Percentiles rank a stretch among this genome's conserved stretches.
Evolutionary conservation across 2,329 filamentous ascomycete species (phyloP).

Genomic region (Sarocladium oryzae): DNA sequence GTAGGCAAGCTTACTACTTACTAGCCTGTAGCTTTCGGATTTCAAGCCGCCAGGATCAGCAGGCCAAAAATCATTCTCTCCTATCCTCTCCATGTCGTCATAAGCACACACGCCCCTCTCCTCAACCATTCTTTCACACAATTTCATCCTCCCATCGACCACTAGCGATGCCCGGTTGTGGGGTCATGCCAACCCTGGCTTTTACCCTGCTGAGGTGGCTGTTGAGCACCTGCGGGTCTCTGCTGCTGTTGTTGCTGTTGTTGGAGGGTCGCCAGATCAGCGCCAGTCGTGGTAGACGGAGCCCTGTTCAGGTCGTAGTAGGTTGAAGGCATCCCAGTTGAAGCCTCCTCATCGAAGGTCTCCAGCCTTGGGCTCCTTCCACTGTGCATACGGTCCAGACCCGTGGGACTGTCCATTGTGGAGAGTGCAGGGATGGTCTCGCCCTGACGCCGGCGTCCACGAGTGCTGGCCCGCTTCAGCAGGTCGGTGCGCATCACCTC

Average conservation of each 20-base stretch:
- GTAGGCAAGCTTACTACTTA: too few relatives aligned
- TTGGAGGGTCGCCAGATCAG: background rate
- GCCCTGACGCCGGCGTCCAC: conserved; percentile 43
- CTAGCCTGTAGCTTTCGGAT: too few relatives aligned
- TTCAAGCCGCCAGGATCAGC: too few relatives aligned
- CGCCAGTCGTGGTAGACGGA: background rate
- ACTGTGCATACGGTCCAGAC: conserved; percentile 11
- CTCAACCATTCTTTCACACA: too few relatives aligned
- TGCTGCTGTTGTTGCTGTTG: background rate
- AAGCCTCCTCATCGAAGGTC: conserved; percentile 38
- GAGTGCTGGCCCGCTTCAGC: conserved; percentile 37
- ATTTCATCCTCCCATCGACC: conserved; percentile 14
- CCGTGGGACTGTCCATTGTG: conserved; percentile 6
- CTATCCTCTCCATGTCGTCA: too few relatives aligned
- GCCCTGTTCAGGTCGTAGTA: conserved; percentile 24
- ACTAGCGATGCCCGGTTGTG: conserved; percentile 20
- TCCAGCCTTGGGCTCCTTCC: conserved; percentile 25
- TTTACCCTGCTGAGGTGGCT: conserved; percentile 27
- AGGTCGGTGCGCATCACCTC: conserved; percentile 30
- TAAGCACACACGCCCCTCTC: background rate
- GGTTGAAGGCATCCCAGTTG: conserved; percentile 26
- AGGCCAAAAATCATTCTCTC: too few relatives aligned
- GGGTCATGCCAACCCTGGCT: conserved; percentile 18
- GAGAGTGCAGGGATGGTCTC: conserved; percentile 33
- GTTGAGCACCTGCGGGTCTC: too few relatives aligned